Evolutionary conservation across 805 yeast species (phyloP).

Genomic region (Barnettozyma sucrosica): DNA sequence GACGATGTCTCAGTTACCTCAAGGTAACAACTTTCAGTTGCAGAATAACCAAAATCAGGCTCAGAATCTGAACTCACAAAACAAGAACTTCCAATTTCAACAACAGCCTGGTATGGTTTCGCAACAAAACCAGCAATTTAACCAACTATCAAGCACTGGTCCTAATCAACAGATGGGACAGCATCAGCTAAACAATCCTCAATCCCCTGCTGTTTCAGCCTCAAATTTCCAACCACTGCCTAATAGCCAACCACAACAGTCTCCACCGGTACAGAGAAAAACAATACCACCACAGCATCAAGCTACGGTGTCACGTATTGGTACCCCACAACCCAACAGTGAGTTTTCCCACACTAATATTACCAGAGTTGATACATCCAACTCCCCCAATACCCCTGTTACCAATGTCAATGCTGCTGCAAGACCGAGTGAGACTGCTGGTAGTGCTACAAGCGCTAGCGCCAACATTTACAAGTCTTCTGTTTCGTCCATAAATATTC

Average conservation of each 20-base stretch:
- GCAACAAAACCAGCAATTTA: background rate
- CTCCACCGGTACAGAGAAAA: conserved; percentile 12
- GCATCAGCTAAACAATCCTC: conserved; percentile 1
- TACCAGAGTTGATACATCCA: conserved; percentile 17
- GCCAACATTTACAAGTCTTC: conserved; percentile 34
- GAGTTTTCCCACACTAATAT: conserved; percentile 9
- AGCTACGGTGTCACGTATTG: conserved; percentile 16
- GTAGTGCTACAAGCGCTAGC: conserved; percentile 22
- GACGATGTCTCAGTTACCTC: conserved; percentile 1
- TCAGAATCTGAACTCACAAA: conserved; percentile 2
- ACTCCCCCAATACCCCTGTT: conserved; percentile 33
- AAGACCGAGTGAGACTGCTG: conserved; percentile 28
- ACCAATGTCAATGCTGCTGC: conserved; percentile 49
- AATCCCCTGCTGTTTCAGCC: conserved; percentile 8
- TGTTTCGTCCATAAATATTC: conserved; percentile 64
- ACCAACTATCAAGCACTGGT: background rate
- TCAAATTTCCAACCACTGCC: background rate
- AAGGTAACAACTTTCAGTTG: conserved; percentile 3
- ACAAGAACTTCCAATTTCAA: conserved; percentile 7
- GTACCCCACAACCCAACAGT: conserved; percentile 18
- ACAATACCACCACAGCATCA: conserved; percentile 13
- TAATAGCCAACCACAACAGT: conserved; percentile 13
- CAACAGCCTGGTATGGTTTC: conserved; percentile 2
- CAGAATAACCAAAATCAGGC: conserved; percentile 8
- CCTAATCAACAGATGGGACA: background rate